Base-by-base conservation (phyloP, 306 rosid genomes). In the Betula pendula region DNA sequence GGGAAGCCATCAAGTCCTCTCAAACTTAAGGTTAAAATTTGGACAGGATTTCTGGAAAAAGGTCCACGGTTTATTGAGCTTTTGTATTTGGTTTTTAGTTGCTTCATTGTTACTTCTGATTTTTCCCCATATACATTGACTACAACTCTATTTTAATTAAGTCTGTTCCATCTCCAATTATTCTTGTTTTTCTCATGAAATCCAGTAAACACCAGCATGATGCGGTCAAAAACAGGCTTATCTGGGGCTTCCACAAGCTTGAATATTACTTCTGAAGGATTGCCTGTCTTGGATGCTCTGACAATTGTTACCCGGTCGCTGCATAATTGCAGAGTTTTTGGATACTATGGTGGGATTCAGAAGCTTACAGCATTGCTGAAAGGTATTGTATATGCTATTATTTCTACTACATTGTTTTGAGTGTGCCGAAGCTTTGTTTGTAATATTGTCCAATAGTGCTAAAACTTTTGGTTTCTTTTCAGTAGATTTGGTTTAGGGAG, bases 351-450 rank as follows among this genome's bases (percentile, higher is more conserved):
- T 74, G 99, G 99, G 73, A 84, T 95, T 83, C 96, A 88, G 79
- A 95, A 92, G 83, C 90, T 95, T 35, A 92, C 91, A 7, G 99
- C 96, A 44, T 72, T 95, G 80, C 88, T 92, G 99, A 95, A 95
- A 92, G 99, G 99, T 95, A 82, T 76, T 76, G 48, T 75, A 10
- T 31, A 35, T 78, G 59, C 50, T 68, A 16, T 47, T 33, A 22
- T 65, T 65, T 65, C 14, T 29, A 4, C 8, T 65, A 11, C 45
- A 65, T 19, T 65, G 44, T 27, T 65, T 65, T 65, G 6, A 8
- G 70, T 11, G 48, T 68, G 74, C 31, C 66, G 69, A 42, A 15
- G 42, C 71, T 62, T 17, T 14, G 53, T 70, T 33, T n/a, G 60
- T 12, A 55, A 33, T 45, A 27, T 19, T 22, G 8, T 17, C 70